Percentiles rank a stretch among this genome's conserved stretches.
Conservation (phyloP, 345 rosid species). For the Raphanus sativus region DNA sequence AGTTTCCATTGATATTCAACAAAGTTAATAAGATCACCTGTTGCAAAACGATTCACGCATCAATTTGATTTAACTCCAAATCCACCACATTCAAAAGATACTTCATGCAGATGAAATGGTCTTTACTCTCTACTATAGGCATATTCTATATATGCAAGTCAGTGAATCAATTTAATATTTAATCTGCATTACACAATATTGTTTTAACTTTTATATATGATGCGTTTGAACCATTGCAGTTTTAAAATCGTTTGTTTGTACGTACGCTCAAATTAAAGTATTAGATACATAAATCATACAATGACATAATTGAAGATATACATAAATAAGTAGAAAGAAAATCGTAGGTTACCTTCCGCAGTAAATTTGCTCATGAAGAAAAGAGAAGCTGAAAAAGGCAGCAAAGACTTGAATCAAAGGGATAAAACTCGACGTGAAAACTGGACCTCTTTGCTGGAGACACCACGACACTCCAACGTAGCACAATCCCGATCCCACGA, state of each 20-base stretch:
- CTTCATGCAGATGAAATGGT: background rate
- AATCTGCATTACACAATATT: background rate
- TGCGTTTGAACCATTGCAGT: background rate
- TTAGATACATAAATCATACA: background rate
- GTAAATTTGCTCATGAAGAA: slow-evolving; percentile 67
- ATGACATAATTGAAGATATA: background rate
- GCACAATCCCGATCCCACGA: slow-evolving; percentile 76
- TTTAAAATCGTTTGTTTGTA: background rate
- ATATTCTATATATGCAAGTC: slow-evolving; percentile 2
- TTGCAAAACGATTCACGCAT: slow-evolving; percentile 1
- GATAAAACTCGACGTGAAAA: slow-evolving; percentile 75
- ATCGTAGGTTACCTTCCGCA: slow-evolving; percentile 58
- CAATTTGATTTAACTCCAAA: slow-evolving; percentile 2
- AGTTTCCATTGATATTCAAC: background rate
- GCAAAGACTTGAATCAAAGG: slow-evolving; percentile 70
- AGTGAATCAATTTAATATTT: background rate
- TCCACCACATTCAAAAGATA: slow-evolving; percentile 1
- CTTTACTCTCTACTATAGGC: background rate
- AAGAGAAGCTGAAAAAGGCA: slow-evolving; percentile 58
- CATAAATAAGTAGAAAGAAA: background rate
- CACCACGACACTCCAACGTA: slow-evolving; percentile 89
- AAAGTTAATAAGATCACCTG: background rate
- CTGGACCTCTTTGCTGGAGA: slow-evolving; percentile 71
- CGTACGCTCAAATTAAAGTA: background rate
- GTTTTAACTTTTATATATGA: background rate